Base-by-base conservation (phyloP, 2,329 filamentous ascomycete genomes). In the Akanthomyces lecanii region DNA sequence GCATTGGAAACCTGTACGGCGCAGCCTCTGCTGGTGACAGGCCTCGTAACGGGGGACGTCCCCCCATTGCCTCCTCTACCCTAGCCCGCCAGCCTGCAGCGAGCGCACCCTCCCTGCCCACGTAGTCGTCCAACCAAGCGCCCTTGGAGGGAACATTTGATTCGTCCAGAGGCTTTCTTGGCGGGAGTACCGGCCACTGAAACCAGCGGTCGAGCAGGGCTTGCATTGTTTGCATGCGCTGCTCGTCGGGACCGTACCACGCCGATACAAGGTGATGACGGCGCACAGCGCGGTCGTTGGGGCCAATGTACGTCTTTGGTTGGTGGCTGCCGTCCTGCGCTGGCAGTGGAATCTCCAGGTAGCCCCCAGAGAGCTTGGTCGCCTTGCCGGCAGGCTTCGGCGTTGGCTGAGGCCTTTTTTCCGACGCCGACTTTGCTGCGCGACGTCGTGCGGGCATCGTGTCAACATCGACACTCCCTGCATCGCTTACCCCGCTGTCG, bases 141-240 rank as follows among this genome's bases (percentile, higher is more conserved):
- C 74, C 77, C 36, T 69, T 71, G 47, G 75, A 69, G 45, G 66
- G 65, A 23, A 76, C 67, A 8, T 71, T 70, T 5, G 68, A 66
- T 5, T 68, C 68, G 3, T 69, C 66, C 51, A 28, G 11, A 21
- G 42, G 18, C 3, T 23, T 18, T 63, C 71, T 74, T 2, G 74
- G 73, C 25, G 79, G 79, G 52, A 81, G 67, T 10, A 79, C 73
- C 4, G 75, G 73, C 68, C 73, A 77, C 51, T 71, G 67, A 30
- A 71, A 69, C 78, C 78, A 81, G n/a, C 75, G 76, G 53, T 74
- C 73, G 36, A 79, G 68, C 67, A 80, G 69, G 33, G 70, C 71
- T 68, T 75, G 73, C 30, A 74, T 71, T 52, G 74, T 70, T 44
- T 68, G 71, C 62, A 80, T 69, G 8, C 72, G 69, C 8, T 72